phyloP scores from a whole-genome alignment of 805 yeast species.

The Zygotorulaspora danielsina region DNA sequence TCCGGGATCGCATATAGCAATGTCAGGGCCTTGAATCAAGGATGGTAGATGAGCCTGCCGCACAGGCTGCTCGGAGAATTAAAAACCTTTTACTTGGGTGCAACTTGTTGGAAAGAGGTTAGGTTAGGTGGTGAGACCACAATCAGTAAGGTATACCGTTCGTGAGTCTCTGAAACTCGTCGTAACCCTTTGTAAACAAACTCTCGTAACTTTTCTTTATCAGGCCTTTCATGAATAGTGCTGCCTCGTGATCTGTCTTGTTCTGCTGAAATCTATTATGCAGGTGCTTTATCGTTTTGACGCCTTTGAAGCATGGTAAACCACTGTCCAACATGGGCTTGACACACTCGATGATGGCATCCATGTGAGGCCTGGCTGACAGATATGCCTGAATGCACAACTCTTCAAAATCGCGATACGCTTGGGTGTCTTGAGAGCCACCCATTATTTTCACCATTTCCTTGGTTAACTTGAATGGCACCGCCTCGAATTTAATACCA shows the following conservation, averaged over 20 bases:
- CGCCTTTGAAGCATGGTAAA: slow-evolving; percentile 89
- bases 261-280: slow-evolving; percentile 74
- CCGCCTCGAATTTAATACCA: slow-evolving; percentile 96
- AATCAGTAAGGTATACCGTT: slow-evolving; percentile 94
- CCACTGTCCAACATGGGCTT: slow-evolving; percentile 93
- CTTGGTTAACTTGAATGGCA: slow-evolving; percentile 91
- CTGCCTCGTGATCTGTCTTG: slow-evolving; percentile 82
- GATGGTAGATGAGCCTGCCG: too few relatives aligned
- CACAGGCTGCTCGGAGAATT: too few relatives aligned
- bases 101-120: too few relatives aligned
- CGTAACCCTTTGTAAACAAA: slow-evolving; percentile 88
- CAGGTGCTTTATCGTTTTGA: slow-evolving; percentile 71
- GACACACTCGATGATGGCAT: slow-evolving; percentile 77
- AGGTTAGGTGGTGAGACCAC: too few relatives aligned
- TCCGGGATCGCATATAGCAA: slow-evolving; percentile 1
- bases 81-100: too few relatives aligned
- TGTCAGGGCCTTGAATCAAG: too few relatives aligned
- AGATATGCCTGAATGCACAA: slow-evolving; percentile 88
- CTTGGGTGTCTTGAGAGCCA: slow-evolving; percentile 79
- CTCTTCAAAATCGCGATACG: slow-evolving; percentile 91
- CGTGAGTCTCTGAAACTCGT: slow-evolving; percentile 92
- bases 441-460: slow-evolving; percentile 97
- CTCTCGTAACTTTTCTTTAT: slow-evolving; percentile 81
- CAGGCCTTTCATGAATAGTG: slow-evolving; percentile 66
- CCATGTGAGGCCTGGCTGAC: slow-evolving; percentile 83